These are phyloP conservation scores for Xylaria flabelliformis DNA, from an alignment of 495 filamentous ascomycete species.

Conservation along the genomic window DNA sequence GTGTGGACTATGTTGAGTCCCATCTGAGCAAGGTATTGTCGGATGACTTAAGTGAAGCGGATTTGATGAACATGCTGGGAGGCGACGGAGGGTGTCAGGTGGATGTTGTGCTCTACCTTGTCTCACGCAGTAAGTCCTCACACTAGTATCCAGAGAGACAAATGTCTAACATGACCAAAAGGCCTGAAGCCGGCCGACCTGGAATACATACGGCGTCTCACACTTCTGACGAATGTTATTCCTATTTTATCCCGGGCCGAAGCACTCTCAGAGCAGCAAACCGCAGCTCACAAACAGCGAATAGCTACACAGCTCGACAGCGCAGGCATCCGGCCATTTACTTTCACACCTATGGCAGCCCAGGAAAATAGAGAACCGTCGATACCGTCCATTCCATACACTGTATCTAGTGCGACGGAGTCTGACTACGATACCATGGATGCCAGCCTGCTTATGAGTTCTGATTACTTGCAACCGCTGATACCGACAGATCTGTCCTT, in stretches of 20 bases:
- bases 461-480: conserved; percentile 89
- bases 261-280: conserved; percentile 63
- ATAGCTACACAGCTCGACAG: conserved; percentile 65
- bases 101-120: conserved; percentile 85
- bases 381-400: conserved; percentile 63
- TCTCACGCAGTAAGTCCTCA: conserved; percentile 51
- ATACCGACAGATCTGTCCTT: conserved; percentile 73
- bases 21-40: conserved; percentile 71
- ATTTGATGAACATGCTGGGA: conserved; percentile 80
- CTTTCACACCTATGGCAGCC: conserved; percentile 56
- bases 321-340: conserved; percentile 70
- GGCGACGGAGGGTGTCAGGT: conserved; percentile 89
- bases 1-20: conserved; percentile 72
- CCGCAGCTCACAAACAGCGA: conserved; percentile 66
- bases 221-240: conserved; percentile 83
- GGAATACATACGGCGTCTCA: conserved; percentile 75
- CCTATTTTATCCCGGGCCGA: conserved; percentile 84
- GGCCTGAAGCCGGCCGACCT: conserved; percentile 76
- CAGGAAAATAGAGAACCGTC: conserved; percentile 22
- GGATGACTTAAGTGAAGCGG: conserved; percentile 68
- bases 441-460: conserved; percentile 91
- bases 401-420: conserved; percentile 78
- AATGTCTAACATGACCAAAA: conserved; percentile 45
- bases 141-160: background rate
- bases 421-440: conserved; percentile 91